phyloP scores from a whole-genome alignment of 176 grass and related monocot species.

The Eremochloa ophiuroides region DNA sequence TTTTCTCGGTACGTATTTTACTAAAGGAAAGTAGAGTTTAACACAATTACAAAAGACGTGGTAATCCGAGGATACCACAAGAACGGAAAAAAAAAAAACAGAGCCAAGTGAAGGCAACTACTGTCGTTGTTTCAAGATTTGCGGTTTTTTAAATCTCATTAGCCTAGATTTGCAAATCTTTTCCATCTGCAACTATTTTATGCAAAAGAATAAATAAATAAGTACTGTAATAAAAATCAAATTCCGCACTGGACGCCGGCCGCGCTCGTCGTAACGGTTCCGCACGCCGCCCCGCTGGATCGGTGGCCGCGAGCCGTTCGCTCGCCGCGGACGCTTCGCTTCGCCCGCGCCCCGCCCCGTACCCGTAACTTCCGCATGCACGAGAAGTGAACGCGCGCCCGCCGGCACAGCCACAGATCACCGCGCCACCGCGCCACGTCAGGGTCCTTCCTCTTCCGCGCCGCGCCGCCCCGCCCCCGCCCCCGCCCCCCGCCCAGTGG shows the following conservation, averaged over 20 bases:
- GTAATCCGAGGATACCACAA: too few relatives aligned
- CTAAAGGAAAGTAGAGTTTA: too few relatives aligned
- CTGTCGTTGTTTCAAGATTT: too few relatives aligned
- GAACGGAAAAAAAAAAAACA: too few relatives aligned
- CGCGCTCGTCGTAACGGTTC: neutral
- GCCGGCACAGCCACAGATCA: neutral
- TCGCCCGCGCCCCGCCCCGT: neutral
- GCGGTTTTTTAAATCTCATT: too few relatives aligned
- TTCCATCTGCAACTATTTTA: too few relatives aligned
- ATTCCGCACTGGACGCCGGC: neutral
- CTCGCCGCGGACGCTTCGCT: neutral
- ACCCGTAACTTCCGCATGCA: neutral
- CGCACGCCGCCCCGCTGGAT: neutral
- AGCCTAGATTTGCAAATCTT: too few relatives aligned
- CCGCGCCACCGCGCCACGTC: neutral
- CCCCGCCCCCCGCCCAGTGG: neutral
- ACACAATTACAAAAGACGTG: too few relatives aligned
- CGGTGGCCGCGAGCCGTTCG: neutral
- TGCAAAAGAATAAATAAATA: too few relatives aligned
- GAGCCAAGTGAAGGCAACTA: too few relatives aligned
- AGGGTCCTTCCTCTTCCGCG: neutral
- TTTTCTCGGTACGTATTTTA: too few relatives aligned
- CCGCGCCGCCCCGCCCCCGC: neutral
- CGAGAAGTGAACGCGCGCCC: neutral
- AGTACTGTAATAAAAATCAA: neutral